These are phyloP conservation scores for Truncatella angustata DNA, from an alignment of 2,329 filamentous ascomycete genomes.

Conservation along the genomic window DNA sequence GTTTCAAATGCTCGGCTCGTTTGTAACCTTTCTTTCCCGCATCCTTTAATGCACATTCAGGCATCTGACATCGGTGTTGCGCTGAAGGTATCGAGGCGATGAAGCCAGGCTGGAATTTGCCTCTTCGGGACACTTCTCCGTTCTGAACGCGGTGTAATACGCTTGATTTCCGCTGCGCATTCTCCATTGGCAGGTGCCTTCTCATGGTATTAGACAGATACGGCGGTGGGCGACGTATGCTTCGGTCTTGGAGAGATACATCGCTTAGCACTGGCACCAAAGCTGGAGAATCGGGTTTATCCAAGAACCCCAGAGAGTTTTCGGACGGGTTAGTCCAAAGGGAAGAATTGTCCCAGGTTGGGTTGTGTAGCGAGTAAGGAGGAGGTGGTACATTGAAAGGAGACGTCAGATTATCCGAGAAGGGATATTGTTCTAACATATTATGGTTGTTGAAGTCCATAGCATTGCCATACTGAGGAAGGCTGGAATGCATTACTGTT, in stretches of 20 bases:
- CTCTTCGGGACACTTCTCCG: conserved; percentile 10
- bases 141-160: conserved; percentile 42
- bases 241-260: conserved; percentile 26
- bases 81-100: conserved; percentile 24
- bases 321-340: not conserved
- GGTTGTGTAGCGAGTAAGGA: conserved; percentile 9
- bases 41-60: conserved; percentile 40
- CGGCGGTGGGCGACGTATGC: conserved; percentile 11
- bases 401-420: conserved; percentile 19
- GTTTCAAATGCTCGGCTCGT: conserved; percentile 56
- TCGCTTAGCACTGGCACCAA: conserved; percentile 18
- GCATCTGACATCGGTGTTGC: conserved; percentile 40
- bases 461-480: conserved; percentile 13
- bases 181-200: conserved; percentile 39
- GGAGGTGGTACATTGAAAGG: conserved; percentile 17
- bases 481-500: conserved; percentile 15
- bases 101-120: conserved; percentile 10
- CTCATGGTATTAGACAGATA: conserved; percentile 28
- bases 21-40: conserved; percentile 42
- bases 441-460: conserved; percentile 16
- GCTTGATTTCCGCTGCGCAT: conserved; percentile 41
- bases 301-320: conserved; percentile 4
- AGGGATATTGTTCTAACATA: conserved; percentile 14
- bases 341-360: not conserved
- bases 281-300: conserved; percentile 13